Evolutionary conservation across 1,284 basidiomycete genomes (phyloP), one percentile per base, ranked within the genome.

Genomic region (Heterobasidion irregulare): DNA sequence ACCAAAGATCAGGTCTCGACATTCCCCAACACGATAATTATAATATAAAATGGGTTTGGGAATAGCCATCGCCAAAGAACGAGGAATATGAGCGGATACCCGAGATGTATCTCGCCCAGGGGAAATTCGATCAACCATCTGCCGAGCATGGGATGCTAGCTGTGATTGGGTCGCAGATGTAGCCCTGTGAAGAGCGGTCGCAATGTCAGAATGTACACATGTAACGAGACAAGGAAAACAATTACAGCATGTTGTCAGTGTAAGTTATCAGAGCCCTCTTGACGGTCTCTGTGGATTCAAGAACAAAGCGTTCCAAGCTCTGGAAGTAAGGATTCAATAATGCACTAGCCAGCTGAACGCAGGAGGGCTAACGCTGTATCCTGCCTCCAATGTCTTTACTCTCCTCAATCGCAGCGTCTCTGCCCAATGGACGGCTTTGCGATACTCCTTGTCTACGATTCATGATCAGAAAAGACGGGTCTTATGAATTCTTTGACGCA

Each of bases 1-100:
- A 26, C 96, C 96, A 67, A 98, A 98, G 50, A 98, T 89, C 38
- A 99, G 75, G 65, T 92, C 89, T 53, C 80, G 80, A 64, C 94
- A 98, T 66, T 88, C 85, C 19, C 96, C 97, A 45, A 97, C 89
- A 62, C 81, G 79, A 56, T 84, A 89, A 67, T 94, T 89, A 62
- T 89, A 79, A 68, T 94, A 92, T 62, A 83, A 71, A 32, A 82
- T 76, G 19, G 80, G 82, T 55, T 82, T 81, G 9, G 87, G 89
- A 53, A 80, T 83, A 13, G 82, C 74, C 18, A 77, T 76, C 2
- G 80, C 75, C 46, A 90, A 67, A 34, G 81, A 78, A 52, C 79
- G 80, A 8, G 81, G 77, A 58, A 84, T 82, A 55, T 75, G 70
- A 2, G 74, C 68, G 38, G 75, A 72, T 56, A 91, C 61, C 55